Conservation (phyloP, 495 filamentous ascomycete species). For the Gamarada debralockiae region DNA sequence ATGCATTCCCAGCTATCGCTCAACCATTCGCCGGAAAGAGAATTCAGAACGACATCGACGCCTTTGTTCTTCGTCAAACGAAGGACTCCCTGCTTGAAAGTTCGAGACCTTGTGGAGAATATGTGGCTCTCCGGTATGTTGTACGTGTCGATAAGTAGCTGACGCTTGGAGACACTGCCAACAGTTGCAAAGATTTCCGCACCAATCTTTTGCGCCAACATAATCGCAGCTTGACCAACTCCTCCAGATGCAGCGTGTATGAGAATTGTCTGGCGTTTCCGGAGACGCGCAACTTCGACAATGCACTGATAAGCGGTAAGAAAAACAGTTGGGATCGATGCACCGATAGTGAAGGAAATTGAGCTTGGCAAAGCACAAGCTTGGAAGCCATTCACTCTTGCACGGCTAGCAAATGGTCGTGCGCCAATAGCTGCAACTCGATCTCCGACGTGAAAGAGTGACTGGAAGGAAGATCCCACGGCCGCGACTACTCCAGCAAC, state of each 20-base stretch:
- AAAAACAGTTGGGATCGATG: slow-evolving; percentile 45
- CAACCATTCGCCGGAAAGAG: slow-evolving; percentile 38
- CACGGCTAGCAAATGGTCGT: neutral
- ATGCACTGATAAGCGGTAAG: slow-evolving; percentile 53
- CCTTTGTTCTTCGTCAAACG: slow-evolving; percentile 43
- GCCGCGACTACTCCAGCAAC: neutral
- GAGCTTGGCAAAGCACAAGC: slow-evolving; percentile 25
- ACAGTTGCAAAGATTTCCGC: slow-evolving; percentile 57
- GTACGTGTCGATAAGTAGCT: slow-evolving; percentile 54
- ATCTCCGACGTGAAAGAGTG: neutral
- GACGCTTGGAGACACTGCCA: slow-evolving; percentile 39
- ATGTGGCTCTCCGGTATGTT: slow-evolving; percentile 44
- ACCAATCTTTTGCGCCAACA: slow-evolving; percentile 68
- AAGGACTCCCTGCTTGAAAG: slow-evolving; percentile 37
- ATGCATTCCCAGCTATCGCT: slow-evolving; percentile 32
- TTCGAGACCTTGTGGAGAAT: slow-evolving; percentile 39
- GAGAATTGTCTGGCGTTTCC: slow-evolving; percentile 76
- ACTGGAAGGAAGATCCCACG: neutral
- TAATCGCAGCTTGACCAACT: slow-evolving; percentile 72
- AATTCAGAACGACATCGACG: slow-evolving; percentile 54
- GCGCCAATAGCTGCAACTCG: neutral
- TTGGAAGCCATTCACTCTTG: neutral
- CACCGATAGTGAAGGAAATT: slow-evolving; percentile 31
- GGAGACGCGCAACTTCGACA: slow-evolving; percentile 44
- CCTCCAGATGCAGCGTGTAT: slow-evolving; percentile 89